Evolutionary conservation across 2,329 filamentous ascomycete genomes (phyloP).

Genomic region (Macrophomina pseudophaseolina): DNA sequence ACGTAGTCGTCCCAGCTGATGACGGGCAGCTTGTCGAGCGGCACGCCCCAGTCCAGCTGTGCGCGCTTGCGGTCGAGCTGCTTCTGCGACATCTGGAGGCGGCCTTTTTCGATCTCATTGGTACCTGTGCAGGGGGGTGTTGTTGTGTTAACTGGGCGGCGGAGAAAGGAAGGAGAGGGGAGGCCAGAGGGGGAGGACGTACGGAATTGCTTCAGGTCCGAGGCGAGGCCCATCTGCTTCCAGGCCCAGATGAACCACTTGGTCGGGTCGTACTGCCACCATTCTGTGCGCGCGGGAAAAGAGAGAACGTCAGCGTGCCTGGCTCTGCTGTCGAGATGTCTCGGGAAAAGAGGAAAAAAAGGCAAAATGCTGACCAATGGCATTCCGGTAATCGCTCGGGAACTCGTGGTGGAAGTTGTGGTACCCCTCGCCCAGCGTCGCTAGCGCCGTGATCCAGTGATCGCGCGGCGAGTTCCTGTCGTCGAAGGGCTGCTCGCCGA

Average conservation of each 20-base stretch:
- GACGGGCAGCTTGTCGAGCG: conserved; percentile 83
- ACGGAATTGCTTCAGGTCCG: conserved; percentile 88
- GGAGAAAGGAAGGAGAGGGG: background rate
- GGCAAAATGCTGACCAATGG: conserved; percentile 57
- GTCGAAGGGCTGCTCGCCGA: conserved; percentile 90
- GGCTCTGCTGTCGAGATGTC: no score
- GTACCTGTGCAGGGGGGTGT: conserved; percentile 39
- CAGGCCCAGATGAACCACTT: conserved; percentile 83
- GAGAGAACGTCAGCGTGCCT: background rate
- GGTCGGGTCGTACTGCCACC: conserved; percentile 90
- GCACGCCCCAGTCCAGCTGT: conserved; percentile 83
- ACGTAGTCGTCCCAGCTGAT: conserved; percentile 88
- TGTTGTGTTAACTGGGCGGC: background rate
- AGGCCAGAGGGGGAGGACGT: background rate
- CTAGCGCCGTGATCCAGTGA: conserved; percentile 82
- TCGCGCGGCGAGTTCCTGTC: conserved; percentile 91
- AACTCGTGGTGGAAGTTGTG: conserved; percentile 98
- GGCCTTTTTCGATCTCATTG: conserved; percentile 93
- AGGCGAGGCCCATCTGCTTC: conserved; percentile 84
- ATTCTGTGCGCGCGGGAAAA: conserved; percentile 50
- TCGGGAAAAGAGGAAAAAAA: no score
- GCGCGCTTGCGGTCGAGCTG: conserved; percentile 88
- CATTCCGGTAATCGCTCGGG: conserved; percentile 90
- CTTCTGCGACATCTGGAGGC: conserved; percentile 87
- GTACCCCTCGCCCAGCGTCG: conserved; percentile 87